Conservation (phyloP, 345 rosid species). For the Gossypium australe region DNA sequence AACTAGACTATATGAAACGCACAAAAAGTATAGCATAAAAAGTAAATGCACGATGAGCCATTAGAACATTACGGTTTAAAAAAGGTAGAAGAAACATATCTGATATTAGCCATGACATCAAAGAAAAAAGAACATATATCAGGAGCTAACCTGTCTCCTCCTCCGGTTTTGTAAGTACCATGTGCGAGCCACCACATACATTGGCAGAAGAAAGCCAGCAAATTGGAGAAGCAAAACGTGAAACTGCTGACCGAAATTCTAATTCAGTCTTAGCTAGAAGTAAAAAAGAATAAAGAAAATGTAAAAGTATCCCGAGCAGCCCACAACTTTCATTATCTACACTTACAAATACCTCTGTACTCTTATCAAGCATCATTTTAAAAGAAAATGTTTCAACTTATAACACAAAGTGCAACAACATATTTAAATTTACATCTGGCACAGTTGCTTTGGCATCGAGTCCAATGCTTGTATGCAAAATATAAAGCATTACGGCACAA, state of each 20-base stretch:
- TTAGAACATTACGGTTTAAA: background rate
- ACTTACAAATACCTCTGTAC: background rate
- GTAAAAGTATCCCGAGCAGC: background rate
- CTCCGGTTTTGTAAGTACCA: constrained; percentile 55
- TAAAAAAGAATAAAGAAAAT: background rate
- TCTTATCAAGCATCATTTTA: background rate
- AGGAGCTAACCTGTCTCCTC: constrained; percentile 35
- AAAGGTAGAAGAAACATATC: background rate
- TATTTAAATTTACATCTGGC: background rate
- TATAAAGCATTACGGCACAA: background rate
- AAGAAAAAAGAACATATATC: background rate
- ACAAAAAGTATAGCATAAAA: background rate
- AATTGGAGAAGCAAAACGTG: constrained; percentile 62
- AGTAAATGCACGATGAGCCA: background rate
- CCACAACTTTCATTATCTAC: background rate
- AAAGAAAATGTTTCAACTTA: background rate
- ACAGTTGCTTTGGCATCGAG: background rate
- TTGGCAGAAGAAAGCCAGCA: constrained; percentile 57
- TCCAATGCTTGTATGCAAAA: background rate
- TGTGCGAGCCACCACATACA: constrained; percentile 48
- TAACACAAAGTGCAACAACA: background rate
- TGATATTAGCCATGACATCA: background rate
- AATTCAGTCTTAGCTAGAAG: constrained; percentile 11
- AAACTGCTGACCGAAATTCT: constrained; percentile 26
- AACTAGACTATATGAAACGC: background rate